Evolutionary conservation across 306 rosid genomes (phyloP).

Genomic region (Corylus heterophylla): DNA sequence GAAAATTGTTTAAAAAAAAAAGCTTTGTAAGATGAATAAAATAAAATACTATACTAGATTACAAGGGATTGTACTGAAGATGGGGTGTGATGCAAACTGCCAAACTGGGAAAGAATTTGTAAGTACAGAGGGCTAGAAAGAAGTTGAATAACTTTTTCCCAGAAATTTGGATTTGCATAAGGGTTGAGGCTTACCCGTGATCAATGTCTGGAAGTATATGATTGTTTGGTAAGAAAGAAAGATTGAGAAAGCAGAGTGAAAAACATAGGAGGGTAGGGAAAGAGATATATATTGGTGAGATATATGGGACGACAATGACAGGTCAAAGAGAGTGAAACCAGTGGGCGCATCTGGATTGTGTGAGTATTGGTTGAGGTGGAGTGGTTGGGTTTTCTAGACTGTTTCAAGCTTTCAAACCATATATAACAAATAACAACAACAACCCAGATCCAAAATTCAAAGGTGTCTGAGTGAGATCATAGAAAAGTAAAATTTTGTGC

Average conservation of each 20-base stretch:
- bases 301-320: background rate
- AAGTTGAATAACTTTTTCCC: background rate
- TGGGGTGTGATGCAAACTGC: background rate
- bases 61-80: too few relatives aligned
- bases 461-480: too few relatives aligned
- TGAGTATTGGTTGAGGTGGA: slow-evolving; percentile 9
- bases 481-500: too few relatives aligned
- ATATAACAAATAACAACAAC: background rate
- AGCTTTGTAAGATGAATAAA: background rate
- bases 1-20: background rate
- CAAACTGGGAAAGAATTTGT: background rate
- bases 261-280: background rate
- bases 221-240: background rate
- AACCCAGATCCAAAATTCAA: background rate
- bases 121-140: background rate
- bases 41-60: background rate
- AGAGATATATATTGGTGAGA: background rate
- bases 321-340: slow-evolving; percentile 42
- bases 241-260: background rate
- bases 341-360: slow-evolving; percentile 56
- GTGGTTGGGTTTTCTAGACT: slow-evolving; percentile 24
- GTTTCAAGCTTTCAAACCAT: background rate
- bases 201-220: background rate
- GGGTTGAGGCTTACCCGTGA: background rate
- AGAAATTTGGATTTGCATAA: background rate